A percentile compares a stretch with the other conserved stretches of the same genome.
Evolutionary conservation across 495 filamentous ascomycete species (phyloP).

Genomic region (Penicillium goetzii): DNA sequence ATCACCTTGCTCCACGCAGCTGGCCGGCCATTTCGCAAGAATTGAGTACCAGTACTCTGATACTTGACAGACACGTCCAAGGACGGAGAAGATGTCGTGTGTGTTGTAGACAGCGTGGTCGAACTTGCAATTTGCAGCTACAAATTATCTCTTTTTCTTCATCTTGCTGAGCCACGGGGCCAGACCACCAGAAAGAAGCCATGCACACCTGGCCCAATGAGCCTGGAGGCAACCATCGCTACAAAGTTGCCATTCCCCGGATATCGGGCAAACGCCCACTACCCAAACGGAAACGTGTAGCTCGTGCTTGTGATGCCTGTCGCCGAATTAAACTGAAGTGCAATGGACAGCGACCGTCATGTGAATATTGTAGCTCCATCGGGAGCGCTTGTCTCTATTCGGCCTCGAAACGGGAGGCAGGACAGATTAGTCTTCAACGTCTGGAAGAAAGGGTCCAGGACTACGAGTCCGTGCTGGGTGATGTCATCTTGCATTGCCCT

Average conservation of each 20-base stretch:
- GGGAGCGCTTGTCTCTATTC: conserved; percentile 1
- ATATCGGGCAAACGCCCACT: neutral
- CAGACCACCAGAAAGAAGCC: neutral
- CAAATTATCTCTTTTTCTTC: neutral
- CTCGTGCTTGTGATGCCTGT: conserved; percentile 5
- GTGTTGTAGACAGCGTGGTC: neutral
- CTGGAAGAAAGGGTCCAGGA: conserved; percentile 2
- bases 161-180: neutral
- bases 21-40: neutral
- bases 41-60: neutral
- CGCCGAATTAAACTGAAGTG: neutral
- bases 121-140: neutral
- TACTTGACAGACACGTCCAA: neutral
- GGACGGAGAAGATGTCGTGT: neutral
- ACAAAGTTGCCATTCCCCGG: conserved; percentile 9
- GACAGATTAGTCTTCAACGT: conserved; percentile 1
- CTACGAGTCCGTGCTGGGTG: conserved; percentile 5
- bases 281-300: neutral
- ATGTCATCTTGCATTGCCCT: conserved; percentile 4
- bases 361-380: conserved; percentile 1
- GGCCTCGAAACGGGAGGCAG: neutral
- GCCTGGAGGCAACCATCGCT: conserved; percentile 5
- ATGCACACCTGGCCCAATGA: conserved; percentile 6
- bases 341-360: conserved; percentile 3
- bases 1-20: neutral